phyloP scores from a whole-genome alignment of 495 filamentous ascomycete species.

The Neurospora cerealis region DNA sequence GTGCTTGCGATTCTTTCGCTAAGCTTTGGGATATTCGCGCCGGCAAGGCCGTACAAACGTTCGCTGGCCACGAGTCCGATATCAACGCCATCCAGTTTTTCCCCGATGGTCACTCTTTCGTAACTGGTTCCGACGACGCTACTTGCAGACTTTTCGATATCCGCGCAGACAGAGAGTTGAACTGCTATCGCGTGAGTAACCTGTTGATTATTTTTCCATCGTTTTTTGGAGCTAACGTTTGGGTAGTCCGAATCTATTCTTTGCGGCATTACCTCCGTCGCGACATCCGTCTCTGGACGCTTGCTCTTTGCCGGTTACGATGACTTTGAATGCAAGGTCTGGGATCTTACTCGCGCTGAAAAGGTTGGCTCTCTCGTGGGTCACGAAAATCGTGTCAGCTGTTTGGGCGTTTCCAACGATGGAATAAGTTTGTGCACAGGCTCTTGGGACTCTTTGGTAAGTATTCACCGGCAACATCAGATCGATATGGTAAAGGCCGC shows the following conservation, averaged over 20 bases:
- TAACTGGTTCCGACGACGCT: slow-evolving; percentile 95
- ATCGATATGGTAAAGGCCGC: not conserved
- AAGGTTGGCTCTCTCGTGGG: slow-evolving; percentile 93
- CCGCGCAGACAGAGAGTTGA: slow-evolving; percentile 89
- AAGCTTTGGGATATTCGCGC: slow-evolving; percentile 99
- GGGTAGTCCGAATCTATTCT: slow-evolving; percentile 87
- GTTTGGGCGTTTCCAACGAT: slow-evolving; percentile 95
- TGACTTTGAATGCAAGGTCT: slow-evolving; percentile 99
- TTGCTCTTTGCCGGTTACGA: slow-evolving; percentile 97
- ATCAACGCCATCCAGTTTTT: slow-evolving; percentile 99
- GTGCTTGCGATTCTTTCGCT: slow-evolving; percentile 95
- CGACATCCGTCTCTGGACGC: slow-evolving; percentile 93
- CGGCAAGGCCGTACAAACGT: slow-evolving; percentile 96
- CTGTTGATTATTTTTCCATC: not conserved
- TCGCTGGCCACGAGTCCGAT: slow-evolving; percentile 95
- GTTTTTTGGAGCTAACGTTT: slow-evolving; percentile 10
- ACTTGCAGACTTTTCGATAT: slow-evolving; percentile 98
- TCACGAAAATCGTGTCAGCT: slow-evolving; percentile 98
- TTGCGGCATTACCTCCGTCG: slow-evolving; percentile 96
- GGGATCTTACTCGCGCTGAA: slow-evolving; percentile 94
- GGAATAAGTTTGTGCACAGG: slow-evolving; percentile 98
- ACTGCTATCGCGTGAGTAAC: slow-evolving; percentile 79
- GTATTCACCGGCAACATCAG: slow-evolving; percentile 22
- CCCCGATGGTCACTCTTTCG: slow-evolving; percentile 97
- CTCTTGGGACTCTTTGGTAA: slow-evolving; percentile 97